Percentiles rank a stretch among this genome's conserved stretches.
phyloP scores from a whole-genome alignment of 2,329 filamentous ascomycete species.

The Colletotrichum plurivorum region DNA sequence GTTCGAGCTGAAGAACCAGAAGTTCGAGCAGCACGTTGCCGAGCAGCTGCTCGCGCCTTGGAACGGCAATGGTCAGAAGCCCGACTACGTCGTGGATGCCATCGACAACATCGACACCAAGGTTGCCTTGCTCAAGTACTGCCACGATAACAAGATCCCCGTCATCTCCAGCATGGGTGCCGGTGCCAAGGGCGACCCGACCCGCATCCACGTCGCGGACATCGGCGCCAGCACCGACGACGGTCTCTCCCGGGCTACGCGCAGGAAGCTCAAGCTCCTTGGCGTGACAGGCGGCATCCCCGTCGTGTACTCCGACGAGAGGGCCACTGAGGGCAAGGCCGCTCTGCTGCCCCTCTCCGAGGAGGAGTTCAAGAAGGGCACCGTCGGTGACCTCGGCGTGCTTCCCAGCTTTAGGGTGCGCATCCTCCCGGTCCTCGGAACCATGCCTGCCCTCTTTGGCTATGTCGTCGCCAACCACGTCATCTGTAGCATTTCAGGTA shows the following conservation, averaged over 20 bases:
- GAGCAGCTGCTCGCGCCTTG: constrained; percentile 77
- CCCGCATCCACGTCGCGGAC: constrained; percentile 89
- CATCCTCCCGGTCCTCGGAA: constrained; percentile 95
- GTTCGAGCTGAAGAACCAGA: constrained; percentile 88
- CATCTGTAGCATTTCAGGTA: constrained; percentile 79
- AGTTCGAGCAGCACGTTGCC: constrained; percentile 81
- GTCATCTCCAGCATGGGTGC: constrained; percentile 98
- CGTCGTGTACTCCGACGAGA: constrained; percentile 93
- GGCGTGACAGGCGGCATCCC: constrained; percentile 90
- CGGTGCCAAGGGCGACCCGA: constrained; percentile 90
- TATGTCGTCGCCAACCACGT: constrained; percentile 93
- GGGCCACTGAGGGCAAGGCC: constrained; percentile 91
- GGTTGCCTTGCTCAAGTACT: constrained; percentile 90
- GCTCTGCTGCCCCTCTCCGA: constrained; percentile 88
- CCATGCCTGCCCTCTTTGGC: constrained; percentile 97
- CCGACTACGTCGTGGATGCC: constrained; percentile 94
- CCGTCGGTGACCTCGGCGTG: constrained; percentile 88
- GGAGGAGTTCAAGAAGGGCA: constrained; percentile 88
- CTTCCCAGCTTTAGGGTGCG: constrained; percentile 93
- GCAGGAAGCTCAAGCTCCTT: constrained; percentile 81
- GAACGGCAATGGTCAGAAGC: constrained; percentile 71
- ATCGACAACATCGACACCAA: constrained; percentile 99
- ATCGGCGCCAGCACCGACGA: constrained; percentile 92
- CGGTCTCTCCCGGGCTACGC: constrained; percentile 86
- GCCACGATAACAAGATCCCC: constrained; percentile 80